Evolutionary conservation across 2,329 filamentous ascomycete genomes (phyloP).

Genomic region (Alternaria gansuensis): DNA sequence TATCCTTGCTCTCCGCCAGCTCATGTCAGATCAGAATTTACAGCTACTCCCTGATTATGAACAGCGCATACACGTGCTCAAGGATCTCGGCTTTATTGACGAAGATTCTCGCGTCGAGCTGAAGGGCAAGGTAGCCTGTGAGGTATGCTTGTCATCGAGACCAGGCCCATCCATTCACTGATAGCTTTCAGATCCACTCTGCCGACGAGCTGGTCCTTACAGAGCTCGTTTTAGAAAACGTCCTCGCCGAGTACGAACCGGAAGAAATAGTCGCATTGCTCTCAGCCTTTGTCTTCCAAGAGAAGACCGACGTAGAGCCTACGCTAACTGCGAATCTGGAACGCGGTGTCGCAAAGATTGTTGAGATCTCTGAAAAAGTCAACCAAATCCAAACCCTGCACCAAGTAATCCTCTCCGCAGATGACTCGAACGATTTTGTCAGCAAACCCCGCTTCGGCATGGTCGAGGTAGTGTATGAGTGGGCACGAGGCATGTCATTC

Average conservation of each 20-base stretch:
- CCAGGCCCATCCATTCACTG: constrained; percentile 13
- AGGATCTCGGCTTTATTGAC: constrained; percentile 92
- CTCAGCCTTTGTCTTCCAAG: constrained; percentile 96
- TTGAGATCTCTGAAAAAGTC: constrained; percentile 90
- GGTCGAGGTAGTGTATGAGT: constrained; percentile 98
- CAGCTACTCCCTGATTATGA: constrained; percentile 96
- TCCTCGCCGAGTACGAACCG: constrained; percentile 92
- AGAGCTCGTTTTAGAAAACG: constrained; percentile 95
- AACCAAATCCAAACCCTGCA: constrained; percentile 88
- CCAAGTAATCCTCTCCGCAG: constrained; percentile 88
- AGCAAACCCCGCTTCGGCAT: constrained; percentile 88
- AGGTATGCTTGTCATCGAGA: constrained; percentile 58
- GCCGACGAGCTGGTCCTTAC: constrained; percentile 96
- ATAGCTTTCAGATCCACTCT: constrained; percentile 74
- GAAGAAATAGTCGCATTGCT: constrained; percentile 95
- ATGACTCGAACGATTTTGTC: constrained; percentile 92
- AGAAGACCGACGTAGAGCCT: constrained; percentile 86
- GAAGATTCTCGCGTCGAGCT: constrained; percentile 86
- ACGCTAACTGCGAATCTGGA: constrained; percentile 83
- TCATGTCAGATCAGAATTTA: constrained; percentile 95
- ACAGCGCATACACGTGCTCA: constrained; percentile 89
- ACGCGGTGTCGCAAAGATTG: constrained; percentile 82
- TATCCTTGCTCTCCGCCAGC: constrained; percentile 83
- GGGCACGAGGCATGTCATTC: constrained; percentile 97
- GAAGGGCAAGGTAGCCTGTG: constrained; percentile 98